A percentile compares a stretch with the other conserved stretches of the same genome.
Conservation (phyloP, 129 eudicot genomes). For the Flaveria linearis region DNA sequence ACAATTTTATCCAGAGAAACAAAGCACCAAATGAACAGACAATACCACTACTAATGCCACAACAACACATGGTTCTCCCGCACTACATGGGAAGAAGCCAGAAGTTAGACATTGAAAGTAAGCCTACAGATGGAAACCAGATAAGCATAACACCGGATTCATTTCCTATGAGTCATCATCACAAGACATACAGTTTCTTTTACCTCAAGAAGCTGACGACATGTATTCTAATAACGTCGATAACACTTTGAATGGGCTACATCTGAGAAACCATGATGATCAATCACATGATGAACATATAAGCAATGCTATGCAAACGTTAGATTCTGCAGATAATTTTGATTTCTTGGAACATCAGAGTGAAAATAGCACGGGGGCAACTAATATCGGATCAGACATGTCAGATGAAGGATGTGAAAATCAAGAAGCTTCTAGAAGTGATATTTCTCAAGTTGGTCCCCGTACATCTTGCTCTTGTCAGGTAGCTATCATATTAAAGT, state of each 20-base stretch:
- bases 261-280: constrained; percentile 29
- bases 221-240: constrained; percentile 29
- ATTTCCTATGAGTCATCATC: constrained; percentile 65
- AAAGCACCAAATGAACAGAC: constrained; percentile 81
- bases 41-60: constrained; percentile 94
- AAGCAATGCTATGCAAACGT: constrained; percentile 13
- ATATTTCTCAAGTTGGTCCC: constrained; percentile 70
- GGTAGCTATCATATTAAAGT: constrained; percentile 43
- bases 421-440: constrained; percentile 46
- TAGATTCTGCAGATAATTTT: constrained; percentile 37
- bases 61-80: constrained; percentile 95
- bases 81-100: constrained; percentile 89
- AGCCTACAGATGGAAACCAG: constrained; percentile 29
- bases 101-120: constrained; percentile 46
- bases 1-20: constrained; percentile 54
- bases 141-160: constrained; percentile 38
- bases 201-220: constrained; percentile 77
- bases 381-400: constrained; percentile 32
- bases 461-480: constrained; percentile 73
- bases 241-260: constrained; percentile 29
- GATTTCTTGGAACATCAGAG: constrained; percentile 24
- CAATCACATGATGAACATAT: constrained; percentile 38
- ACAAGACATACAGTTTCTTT: constrained; percentile 82
- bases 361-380: constrained; percentile 25
- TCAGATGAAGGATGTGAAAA: constrained; percentile 60